A percentile compares a stretch with the other conserved stretches of the same genome.
These are phyloP conservation scores for Leptographium lundbergii DNA, from an alignment of 2,329 filamentous ascomycete genomes.

Conservation along the genomic window DNA sequence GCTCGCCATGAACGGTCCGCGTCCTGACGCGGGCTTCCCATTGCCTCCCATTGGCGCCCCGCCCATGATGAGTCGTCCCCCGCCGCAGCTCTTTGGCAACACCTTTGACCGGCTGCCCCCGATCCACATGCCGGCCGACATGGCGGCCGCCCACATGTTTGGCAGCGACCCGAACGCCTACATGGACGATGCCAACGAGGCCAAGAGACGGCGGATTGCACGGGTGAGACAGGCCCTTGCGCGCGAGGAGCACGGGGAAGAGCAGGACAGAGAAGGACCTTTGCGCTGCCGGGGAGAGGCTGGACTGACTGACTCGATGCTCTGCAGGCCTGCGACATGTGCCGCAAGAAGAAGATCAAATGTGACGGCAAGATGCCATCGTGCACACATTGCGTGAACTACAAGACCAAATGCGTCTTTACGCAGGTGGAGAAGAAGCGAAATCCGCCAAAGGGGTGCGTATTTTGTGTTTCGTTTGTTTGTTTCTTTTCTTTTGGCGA, in stretches of 20 bases:
- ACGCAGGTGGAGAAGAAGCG: slow-evolving; percentile 99
- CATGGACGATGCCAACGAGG: slow-evolving; percentile 59
- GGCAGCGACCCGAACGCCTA: slow-evolving; percentile 38
- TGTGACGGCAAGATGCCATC: slow-evolving; percentile 92
- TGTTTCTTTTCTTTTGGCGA: too few species aligned
- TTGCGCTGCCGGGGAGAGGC: too few species aligned
- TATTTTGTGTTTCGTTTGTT: too few species aligned
- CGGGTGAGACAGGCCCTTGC: slow-evolving; percentile 45
- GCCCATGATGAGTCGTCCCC: slow-evolving; percentile 51
- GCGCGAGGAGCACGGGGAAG: not conserved
- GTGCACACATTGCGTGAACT: slow-evolving; percentile 92
- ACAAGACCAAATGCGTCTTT: slow-evolving; percentile 95
- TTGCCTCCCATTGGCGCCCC: slow-evolving; percentile 42
- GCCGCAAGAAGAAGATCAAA: slow-evolving; percentile 93
- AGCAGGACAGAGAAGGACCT: too few species aligned
- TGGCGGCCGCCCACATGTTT: slow-evolving; percentile 44
- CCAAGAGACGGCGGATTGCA: slow-evolving; percentile 80
- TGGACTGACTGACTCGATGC: not conserved
- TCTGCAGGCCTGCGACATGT: slow-evolving; percentile 81
- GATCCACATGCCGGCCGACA: slow-evolving; percentile 42
- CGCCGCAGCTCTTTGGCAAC: slow-evolving; percentile 60
- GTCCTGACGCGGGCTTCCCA: slow-evolving; percentile 39
- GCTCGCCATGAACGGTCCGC: slow-evolving; percentile 36
- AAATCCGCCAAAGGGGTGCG: slow-evolving; percentile 88
- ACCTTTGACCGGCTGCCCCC: slow-evolving; percentile 46